phyloP scores from a whole-genome alignment of 1,284 basidiomycete species.

The Melampsora americana region DNA sequence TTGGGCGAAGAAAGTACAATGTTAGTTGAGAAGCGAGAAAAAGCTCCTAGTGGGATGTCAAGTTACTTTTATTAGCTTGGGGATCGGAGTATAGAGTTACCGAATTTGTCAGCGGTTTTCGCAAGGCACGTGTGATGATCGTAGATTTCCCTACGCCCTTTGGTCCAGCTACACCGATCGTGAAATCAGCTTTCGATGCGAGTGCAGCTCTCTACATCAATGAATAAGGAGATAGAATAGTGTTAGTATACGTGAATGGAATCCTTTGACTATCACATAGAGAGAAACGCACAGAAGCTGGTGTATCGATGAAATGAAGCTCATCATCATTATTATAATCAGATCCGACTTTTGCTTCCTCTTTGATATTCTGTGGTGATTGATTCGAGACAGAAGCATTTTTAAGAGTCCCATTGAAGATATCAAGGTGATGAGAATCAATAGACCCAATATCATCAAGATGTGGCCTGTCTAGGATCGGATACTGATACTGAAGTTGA shows the following conservation, averaged over 20 bases:
- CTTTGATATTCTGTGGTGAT: not conserved
- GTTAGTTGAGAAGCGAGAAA: no score
- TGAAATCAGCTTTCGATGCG: conserved; percentile 30
- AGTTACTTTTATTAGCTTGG: conserved; percentile 16
- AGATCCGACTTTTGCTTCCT: not conserved
- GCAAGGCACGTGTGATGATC: conserved; percentile 49
- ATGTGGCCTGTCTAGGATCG: no score
- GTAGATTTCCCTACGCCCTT: conserved; percentile 52
- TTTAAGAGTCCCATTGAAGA: not conserved
- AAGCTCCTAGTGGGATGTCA: not conserved
- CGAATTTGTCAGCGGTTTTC: conserved; percentile 10
- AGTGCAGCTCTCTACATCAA: conserved; percentile 15
- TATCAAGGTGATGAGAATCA: not conserved
- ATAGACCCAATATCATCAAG: not conserved
- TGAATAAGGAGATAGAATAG: not conserved
- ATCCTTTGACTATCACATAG: no score
- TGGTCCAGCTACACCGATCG: conserved; percentile 50
- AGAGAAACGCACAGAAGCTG: not conserved
- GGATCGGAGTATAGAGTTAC: conserved; percentile 15
- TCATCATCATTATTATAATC: not conserved
- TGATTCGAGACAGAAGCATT: not conserved
- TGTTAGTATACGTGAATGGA: not conserved
- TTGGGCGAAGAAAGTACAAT: no score
- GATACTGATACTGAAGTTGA: conserved; percentile 5
- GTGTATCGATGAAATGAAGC: not conserved